Percentiles rank a stretch among this genome's conserved stretches.
phyloP scores from a whole-genome alignment of 352 stramenopile genomes.

The Globisporangium acanthophoron region DNA sequence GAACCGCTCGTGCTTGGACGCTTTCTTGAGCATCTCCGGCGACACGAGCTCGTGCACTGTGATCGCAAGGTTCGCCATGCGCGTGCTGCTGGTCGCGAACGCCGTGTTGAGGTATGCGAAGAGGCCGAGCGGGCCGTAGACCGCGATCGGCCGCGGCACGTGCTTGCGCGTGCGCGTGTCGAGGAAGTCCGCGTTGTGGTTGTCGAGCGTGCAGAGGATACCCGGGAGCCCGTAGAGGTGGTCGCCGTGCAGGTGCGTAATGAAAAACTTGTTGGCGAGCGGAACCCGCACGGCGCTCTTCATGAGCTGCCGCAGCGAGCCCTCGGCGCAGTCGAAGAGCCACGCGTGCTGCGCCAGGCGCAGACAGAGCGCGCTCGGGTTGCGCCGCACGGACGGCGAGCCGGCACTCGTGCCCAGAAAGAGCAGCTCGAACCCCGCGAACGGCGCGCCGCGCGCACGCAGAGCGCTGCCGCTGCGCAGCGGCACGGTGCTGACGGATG shows the following conservation, averaged over 20 bases:
- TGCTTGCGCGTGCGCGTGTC: constrained; percentile 49
- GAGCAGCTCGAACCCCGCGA: constrained; percentile 80
- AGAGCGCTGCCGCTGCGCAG: constrained; percentile 56
- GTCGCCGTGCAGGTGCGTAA: constrained; percentile 83
- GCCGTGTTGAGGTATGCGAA: constrained; percentile 76
- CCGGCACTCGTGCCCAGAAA: constrained; percentile 81
- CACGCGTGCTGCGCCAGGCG: constrained; percentile 66
- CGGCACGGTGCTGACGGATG: constrained; percentile 39
- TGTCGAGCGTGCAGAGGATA: constrained; percentile 81
- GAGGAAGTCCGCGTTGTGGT: constrained; percentile 58
- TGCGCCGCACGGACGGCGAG: constrained; percentile 61
- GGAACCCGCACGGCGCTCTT: constrained; percentile 68
- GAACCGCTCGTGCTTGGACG: constrained; percentile 52
- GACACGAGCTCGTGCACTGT: constrained; percentile 75
- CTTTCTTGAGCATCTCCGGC: constrained; percentile 35
- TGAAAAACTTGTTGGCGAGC: constrained; percentile 80
- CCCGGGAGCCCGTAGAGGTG: constrained; percentile 80
- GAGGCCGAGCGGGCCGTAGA: constrained; percentile 76
- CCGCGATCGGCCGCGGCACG: constrained; percentile 41
- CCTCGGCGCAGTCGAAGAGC: constrained; percentile 88
- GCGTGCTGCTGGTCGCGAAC: constrained; percentile 55
- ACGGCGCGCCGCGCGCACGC: constrained; percentile 35
- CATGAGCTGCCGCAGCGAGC: constrained; percentile 76
- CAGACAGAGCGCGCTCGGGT: constrained; percentile 55
- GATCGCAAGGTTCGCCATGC: constrained; percentile 63